A percentile compares a stretch with the other conserved stretches of the same genome.
These are phyloP conservation scores for Fragilaria crotonensis DNA, from an alignment of 108 stramenopile species.

Conservation along the genomic window DNA sequence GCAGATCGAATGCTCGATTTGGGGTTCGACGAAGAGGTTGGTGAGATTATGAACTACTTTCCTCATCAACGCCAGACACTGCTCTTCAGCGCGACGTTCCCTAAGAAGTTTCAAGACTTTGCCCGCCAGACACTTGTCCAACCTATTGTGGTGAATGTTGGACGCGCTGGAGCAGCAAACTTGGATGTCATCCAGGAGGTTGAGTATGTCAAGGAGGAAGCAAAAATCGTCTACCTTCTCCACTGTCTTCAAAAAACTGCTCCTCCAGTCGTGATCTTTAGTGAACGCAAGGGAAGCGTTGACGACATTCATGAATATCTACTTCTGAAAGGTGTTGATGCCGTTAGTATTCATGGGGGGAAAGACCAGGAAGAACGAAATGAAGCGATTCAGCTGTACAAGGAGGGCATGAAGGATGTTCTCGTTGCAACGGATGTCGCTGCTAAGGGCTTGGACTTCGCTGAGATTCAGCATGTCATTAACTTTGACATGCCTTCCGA, in stretches of 20 bases:
- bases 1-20: conserved; percentile 98
- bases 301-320: conserved; percentile 99
- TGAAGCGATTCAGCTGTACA: conserved; percentile 89
- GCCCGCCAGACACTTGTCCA: conserved; percentile 90
- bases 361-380: conserved; percentile 99
- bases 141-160: conserved; percentile 96
- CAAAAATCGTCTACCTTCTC: conserved; percentile 93
- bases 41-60: conserved; percentile 96
- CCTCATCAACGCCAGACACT: conserved; percentile 95
- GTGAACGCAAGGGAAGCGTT: conserved; percentile 93
- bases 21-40: conserved; percentile 97
- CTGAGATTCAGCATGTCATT: conserved; percentile 97
- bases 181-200: conserved; percentile 99
- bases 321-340: conserved; percentile 96
- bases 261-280: conserved; percentile 97
- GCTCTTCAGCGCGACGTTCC: conserved; percentile 97
- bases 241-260: conserved; percentile 98
- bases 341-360: conserved; percentile 97
- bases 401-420: conserved; percentile 92
- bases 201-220: conserved; percentile 98
- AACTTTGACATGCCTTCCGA: conserved; percentile 99
- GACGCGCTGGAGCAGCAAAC: conserved; percentile 97
- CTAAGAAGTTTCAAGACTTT: conserved; percentile 98
- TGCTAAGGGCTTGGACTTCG: conserved; percentile 98
- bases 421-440: conserved; percentile 98